These are phyloP conservation scores for Drechslerella stenobrocha DNA, from an alignment of 2,329 filamentous ascomycete species.

Conservation along the genomic window DNA sequence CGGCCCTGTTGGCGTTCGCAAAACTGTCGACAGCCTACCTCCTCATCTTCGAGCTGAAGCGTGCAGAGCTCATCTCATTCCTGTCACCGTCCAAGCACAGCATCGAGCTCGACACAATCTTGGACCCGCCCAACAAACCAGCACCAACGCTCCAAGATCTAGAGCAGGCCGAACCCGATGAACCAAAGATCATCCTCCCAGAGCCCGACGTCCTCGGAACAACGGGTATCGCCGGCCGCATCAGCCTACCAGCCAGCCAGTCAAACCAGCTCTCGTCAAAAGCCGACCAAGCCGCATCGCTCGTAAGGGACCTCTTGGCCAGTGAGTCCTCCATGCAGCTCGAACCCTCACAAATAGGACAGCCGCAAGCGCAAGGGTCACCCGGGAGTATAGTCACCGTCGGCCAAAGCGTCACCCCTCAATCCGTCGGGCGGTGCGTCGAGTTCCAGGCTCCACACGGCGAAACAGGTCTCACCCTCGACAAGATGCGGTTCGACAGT, in stretches of 20 bases:
- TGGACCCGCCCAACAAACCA: not conserved
- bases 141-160: not conserved
- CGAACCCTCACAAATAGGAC: too few relatives aligned
- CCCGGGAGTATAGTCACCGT: not conserved
- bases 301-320: too few relatives aligned
- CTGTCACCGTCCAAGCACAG: too few relatives aligned
- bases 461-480: slow-evolving; percentile 3
- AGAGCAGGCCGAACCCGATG: not conserved
- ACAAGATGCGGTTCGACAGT: slow-evolving; percentile 3
- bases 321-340: too few relatives aligned
- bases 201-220: too few relatives aligned
- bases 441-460: slow-evolving; percentile 16
- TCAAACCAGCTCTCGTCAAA: not conserved
- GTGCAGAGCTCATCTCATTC: not conserved
- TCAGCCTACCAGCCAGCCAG: slow-evolving; percentile 8
- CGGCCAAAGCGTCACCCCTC: not conserved
- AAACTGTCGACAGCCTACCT: slow-evolving; percentile 1
- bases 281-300: too few relatives aligned
- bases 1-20: not conserved
- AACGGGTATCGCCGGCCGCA: slow-evolving; percentile 22
- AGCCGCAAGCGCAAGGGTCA: too few relatives aligned
- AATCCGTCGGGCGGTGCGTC: slow-evolving; percentile 20
- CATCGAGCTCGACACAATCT: too few relatives aligned
- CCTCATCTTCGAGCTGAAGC: slow-evolving; percentile 9
- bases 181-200: not conserved